Evolutionary conservation across 2,329 filamentous ascomycete genomes (phyloP).

Genomic region (Trichophyton benhamiae): DNA sequence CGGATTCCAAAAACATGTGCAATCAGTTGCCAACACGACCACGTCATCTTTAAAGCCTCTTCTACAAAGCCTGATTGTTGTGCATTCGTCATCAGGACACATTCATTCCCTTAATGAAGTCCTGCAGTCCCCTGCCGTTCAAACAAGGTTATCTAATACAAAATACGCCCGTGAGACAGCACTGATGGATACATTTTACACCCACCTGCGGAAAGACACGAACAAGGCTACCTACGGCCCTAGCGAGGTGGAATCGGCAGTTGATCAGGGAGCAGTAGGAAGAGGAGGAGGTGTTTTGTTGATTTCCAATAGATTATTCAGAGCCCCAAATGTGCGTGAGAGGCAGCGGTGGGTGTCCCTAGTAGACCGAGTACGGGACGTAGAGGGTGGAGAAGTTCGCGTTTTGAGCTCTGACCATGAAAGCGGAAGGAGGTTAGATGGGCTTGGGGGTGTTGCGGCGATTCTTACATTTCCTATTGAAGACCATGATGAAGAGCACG

Average conservation of each 20-base stretch:
- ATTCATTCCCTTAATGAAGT: conserved; percentile 80
- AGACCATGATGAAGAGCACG: conserved; percentile 62
- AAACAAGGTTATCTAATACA: conserved; percentile 66
- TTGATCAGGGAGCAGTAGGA: conserved; percentile 78
- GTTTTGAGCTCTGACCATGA: conserved; percentile 91
- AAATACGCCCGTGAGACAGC: conserved; percentile 76
- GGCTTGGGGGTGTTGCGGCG: conserved; percentile 75
- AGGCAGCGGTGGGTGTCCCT: conserved; percentile 71
- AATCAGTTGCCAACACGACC: conserved; percentile 47
- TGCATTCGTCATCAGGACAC: conserved; percentile 76
- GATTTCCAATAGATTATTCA: conserved; percentile 77
- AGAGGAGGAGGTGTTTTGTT: conserved; percentile 72
- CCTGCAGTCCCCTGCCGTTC: conserved; percentile 66
- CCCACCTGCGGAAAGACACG: conserved; percentile 68
- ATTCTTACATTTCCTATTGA: conserved; percentile 79
- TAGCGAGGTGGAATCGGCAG: conserved; percentile 66
- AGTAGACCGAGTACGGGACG: conserved; percentile 73
- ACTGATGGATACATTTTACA: conserved; percentile 73
- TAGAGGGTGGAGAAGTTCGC: conserved; percentile 71
- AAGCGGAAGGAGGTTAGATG: conserved; percentile 74
- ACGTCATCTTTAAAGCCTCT: conserved; percentile 54
- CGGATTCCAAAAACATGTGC: conserved; percentile 65
- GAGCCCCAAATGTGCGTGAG: conserved; percentile 64
- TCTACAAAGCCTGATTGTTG: conserved; percentile 50
- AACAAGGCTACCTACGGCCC: conserved; percentile 84